Evolutionary conservation across 805 yeast species (phyloP).

Genomic region (Candida yuanshanica): DNA sequence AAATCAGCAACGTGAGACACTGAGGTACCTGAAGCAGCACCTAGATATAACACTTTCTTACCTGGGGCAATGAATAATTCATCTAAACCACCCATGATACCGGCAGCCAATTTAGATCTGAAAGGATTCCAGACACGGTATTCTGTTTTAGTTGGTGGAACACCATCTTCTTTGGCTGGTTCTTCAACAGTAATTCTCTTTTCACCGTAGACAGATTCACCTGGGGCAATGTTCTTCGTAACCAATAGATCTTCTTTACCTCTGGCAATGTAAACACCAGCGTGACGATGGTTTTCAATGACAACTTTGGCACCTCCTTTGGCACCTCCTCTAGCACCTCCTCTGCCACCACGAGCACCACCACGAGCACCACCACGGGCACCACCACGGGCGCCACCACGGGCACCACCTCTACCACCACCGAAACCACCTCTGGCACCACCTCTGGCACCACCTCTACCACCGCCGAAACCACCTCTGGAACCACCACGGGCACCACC

Average conservation of each 20-base stretch:
- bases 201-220: constrained; percentile 98
- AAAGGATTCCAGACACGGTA: constrained; percentile 99
- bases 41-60: constrained; percentile 92
- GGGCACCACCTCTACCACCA: constrained; percentile 40
- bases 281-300: constrained; percentile 98
- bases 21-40: constrained; percentile 99
- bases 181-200: constrained; percentile 93
- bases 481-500: constrained; percentile 46
- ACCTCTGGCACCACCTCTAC: constrained; percentile 37
- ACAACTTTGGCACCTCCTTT: constrained; percentile 92
- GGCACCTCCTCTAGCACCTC: constrained; percentile 79
- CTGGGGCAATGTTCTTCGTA: constrained; percentile 96
- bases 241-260: constrained; percentile 98
- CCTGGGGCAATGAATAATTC: constrained; percentile 98
- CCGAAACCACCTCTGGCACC: constrained; percentile 49
- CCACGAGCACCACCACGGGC: constrained; percentile 49
- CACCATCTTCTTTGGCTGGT: constrained; percentile 83
- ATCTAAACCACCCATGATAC: constrained; percentile 99
- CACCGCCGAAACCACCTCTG: constrained; percentile 35
- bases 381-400: constrained; percentile 50
- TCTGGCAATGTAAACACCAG: constrained; percentile 98
- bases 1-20: constrained; percentile 97
- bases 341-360: constrained; percentile 53
- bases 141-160: constrained; percentile 89
- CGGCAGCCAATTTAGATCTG: constrained; percentile 99